Evolutionary conservation across 2,329 filamentous ascomycete species (phyloP), one percentile per base, ranked within the genome.

Genomic region (Pezicula rhizophila): DNA sequence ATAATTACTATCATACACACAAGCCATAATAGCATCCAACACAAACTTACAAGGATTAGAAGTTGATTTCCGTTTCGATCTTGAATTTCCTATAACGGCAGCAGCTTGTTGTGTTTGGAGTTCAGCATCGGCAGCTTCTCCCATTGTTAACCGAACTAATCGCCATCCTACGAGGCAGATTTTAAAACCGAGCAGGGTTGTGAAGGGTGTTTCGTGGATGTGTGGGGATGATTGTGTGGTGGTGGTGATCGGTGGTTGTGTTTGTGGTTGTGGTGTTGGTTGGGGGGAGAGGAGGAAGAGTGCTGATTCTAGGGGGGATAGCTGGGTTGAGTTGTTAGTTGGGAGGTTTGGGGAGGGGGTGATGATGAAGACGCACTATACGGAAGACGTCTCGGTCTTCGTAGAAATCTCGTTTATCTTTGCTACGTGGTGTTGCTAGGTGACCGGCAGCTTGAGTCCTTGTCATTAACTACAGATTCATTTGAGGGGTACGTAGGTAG

Each of bases 141-240:
- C 25, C 48, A 50, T 50, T 6, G 48, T 50, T 8, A 50, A 37
- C 5, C 48, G 42, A 14, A 50, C 42, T n/a, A 50, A 25, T 12
- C 48, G 48, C 48, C 48, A 50, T 7, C 42, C 48, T 11, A 50
- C 38, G 17, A 50, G 48, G 28, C 48, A 50, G 28, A 50, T 50
- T 35, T 50, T 50, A 18, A 50, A 50, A 8, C 48, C 48, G 6
- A 50, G 42, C 20, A 50, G 43, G 11, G 43, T 50, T 8, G 46
- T 41, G 12, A 50, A 50, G 14, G 48, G 37, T 8, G 15, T 40
- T 50, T 46, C 48, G 15, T 46, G 37, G 3, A 40, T n/a, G 12
- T 43, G 48, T 12, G 38, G 23, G 5, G 23, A 23, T 23, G 23
- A 23, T 15, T 11, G 38, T 25, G 10, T 37, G 42, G 12, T 35